Evolutionary conservation across 2,329 filamentous ascomycete genomes (phyloP).

Genomic region (Phaeosphaeria sp.): DNA sequence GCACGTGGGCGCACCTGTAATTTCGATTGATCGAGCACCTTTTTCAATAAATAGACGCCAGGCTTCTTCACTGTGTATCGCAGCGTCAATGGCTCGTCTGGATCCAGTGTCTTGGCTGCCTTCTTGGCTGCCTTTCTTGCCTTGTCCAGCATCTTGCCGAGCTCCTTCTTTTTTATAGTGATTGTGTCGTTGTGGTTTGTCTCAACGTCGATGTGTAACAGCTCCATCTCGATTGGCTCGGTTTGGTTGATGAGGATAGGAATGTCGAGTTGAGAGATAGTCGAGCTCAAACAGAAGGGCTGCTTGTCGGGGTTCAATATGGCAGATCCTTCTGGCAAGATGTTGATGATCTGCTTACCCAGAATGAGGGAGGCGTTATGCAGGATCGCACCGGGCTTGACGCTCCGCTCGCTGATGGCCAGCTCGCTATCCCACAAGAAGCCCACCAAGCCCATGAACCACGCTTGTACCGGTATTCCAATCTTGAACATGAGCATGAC

Average conservation of each 20-base stretch:
- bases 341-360: conserved; percentile 97
- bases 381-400: conserved; percentile 85
- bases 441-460: conserved; percentile 75
- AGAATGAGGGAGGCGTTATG: conserved; percentile 94
- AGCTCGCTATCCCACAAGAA: conserved; percentile 91
- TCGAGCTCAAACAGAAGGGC: conserved; percentile 80
- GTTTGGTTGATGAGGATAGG: conserved; percentile 96
- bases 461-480: conserved; percentile 75
- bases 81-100: conserved; percentile 68
- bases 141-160: conserved; percentile 76
- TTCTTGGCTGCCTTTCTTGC: conserved; percentile 70
- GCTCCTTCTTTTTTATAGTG: conserved; percentile 73
- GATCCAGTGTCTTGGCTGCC: conserved; percentile 55
- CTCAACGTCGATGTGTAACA: conserved; percentile 85
- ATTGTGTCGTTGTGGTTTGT: conserved; percentile 81
- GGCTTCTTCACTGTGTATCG: conserved; percentile 81
- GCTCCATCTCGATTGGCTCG: conserved; percentile 83
- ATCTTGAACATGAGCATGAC: conserved; percentile 93
- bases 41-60: conserved; percentile 83
- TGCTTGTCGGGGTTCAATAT: conserved; percentile 80
- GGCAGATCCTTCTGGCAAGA: conserved; percentile 93
- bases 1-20: conserved; percentile 82
- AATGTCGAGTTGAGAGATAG: conserved; percentile 67
- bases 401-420: conserved; percentile 89
- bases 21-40: conserved; percentile 91